Conservation (phyloP, 306 rosid species). For the Cucumis sativus region Cucumber_9930_V3 NC_026657.2:27119501-27120000, state of each 20-base stretch:
- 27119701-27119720: background rate
- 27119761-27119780: background rate
- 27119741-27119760: background rate
- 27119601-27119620: slow-evolving; percentile 83
- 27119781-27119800: background rate
- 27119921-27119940: background rate
- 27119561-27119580: slow-evolving; percentile 35
- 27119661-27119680: slow-evolving; percentile 67
- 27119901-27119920: background rate
- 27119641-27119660: slow-evolving; percentile 77
- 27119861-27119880: background rate
- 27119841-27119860: background rate
- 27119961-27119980: background rate
- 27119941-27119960: background rate
- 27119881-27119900: background rate
- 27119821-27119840: too few relatives aligned
- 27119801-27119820: background rate
- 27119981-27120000: background rate
- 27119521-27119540: background rate
- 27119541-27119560: slow-evolving; percentile 2
- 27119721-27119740: background rate
- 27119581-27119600: slow-evolving; percentile 82
- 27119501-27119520: background rate
- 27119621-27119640: slow-evolving; percentile 79
- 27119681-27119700: slow-evolving; percentile 40